phyloP scores from a whole-genome alignment of 2,329 filamentous ascomycete species.

The Penicillium rolfsii region DNA sequence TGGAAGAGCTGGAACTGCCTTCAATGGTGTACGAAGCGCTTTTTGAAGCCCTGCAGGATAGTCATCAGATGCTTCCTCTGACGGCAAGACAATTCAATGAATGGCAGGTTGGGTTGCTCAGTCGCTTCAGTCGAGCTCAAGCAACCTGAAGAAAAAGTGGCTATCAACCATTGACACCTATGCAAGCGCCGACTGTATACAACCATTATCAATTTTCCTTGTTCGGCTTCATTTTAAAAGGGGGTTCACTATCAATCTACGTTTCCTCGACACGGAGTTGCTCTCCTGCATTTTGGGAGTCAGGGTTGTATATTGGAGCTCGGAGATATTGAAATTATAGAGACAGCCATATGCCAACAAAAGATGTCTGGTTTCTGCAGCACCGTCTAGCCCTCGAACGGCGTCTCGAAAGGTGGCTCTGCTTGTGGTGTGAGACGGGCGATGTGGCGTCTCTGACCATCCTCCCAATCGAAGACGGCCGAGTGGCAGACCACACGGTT shows the following conservation, averaged over 20 bases:
- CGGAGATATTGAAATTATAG: conserved; percentile 3
- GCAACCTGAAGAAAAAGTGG: neutral
- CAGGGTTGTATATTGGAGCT: neutral
- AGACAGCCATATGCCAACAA: conserved; percentile 3
- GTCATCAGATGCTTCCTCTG: conserved; percentile 52
- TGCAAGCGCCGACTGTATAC: neutral
- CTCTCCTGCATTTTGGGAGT: neutral
- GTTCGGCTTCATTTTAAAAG: neutral
- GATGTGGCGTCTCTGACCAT: conserved; percentile 75
- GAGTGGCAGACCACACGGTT: conserved; percentile 80
- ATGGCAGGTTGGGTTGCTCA: conserved; percentile 59
- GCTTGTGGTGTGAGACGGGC: conserved; percentile 83
- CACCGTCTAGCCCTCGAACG: conserved; percentile 46
- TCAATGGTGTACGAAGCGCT: conserved; percentile 44
- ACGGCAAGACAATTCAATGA: conserved; percentile 57
- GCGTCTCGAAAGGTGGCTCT: conserved; percentile 74
- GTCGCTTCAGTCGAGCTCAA: conserved; percentile 44
- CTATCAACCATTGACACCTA: too few species aligned
- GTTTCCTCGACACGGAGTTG: neutral
- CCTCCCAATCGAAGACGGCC: conserved; percentile 79
- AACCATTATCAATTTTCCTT: neutral
- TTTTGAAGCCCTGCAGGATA: conserved; percentile 40
- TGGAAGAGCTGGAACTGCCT: conserved; percentile 55
- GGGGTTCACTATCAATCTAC: neutral
- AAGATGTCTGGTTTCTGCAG: neutral